Evolutionary conservation across 2,329 filamentous ascomycete species (phyloP).

Genomic region (Fusarium dlaminii): DNA sequence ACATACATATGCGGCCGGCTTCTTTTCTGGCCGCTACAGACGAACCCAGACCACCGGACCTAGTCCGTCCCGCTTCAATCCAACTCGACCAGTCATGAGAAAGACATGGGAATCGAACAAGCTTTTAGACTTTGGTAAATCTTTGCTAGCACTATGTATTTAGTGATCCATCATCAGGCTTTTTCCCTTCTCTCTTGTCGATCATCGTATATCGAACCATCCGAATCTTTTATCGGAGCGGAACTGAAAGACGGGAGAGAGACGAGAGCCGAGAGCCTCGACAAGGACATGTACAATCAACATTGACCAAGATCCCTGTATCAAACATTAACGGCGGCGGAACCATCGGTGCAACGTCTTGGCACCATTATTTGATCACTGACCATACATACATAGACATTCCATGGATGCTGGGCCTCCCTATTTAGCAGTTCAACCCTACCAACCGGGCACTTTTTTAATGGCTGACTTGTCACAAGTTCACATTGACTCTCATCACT

Average conservation of each 20-base stretch:
- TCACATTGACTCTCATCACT: not conserved
- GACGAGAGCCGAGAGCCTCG: not conserved
- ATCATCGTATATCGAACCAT: slow-evolving; percentile 11
- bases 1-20: slow-evolving; percentile 1
- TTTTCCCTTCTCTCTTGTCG: not conserved
- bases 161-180: not conserved
- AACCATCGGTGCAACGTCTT: slow-evolving; percentile 32
- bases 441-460: not conserved
- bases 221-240: not conserved
- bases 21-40: slow-evolving; percentile 14
- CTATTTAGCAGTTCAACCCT: not conserved
- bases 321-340: slow-evolving; percentile 20
- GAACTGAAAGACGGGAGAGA: slow-evolving; percentile 7
- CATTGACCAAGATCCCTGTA: slow-evolving; percentile 10
- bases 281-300: slow-evolving; percentile 21
- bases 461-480: not conserved
- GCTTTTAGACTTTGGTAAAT: slow-evolving; percentile 24
- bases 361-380: slow-evolving; percentile 5
- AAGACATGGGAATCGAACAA: slow-evolving; percentile 16
- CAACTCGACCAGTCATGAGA: slow-evolving; percentile 1
- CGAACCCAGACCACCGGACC: not conserved
- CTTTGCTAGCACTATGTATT: slow-evolving; percentile 2
- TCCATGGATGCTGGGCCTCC: not conserved
- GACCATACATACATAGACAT: not conserved
- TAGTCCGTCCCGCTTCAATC: slow-evolving; percentile 13